These are phyloP conservation scores for Amanita inopinata DNA, from an alignment of 768 basidiomycete genomes.

Conservation along the genomic window DNA sequence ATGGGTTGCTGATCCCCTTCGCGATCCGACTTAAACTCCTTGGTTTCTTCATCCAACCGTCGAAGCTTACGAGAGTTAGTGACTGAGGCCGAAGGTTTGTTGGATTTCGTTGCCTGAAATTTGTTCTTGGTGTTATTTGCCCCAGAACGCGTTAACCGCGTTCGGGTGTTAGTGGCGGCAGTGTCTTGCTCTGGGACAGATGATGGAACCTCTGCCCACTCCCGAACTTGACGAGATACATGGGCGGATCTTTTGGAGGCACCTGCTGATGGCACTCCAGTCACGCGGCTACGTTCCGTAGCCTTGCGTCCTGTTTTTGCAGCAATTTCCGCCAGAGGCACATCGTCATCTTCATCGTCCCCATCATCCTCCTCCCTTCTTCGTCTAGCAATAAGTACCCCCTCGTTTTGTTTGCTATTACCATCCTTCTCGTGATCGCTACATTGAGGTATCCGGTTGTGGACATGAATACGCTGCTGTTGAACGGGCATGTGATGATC, in stretches of 20 bases:
- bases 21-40: constrained; percentile 18
- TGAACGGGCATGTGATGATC: background rate
- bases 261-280: background rate
- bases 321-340: constrained; percentile 29
- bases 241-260: background rate
- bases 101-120: background rate
- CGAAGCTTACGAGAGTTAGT: background rate
- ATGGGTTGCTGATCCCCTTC: background rate
- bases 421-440: constrained; percentile 1
- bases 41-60: constrained; percentile 9
- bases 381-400: constrained; percentile 1
- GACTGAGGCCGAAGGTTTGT: background rate
- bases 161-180: constrained; percentile 11
- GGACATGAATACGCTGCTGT: background rate
- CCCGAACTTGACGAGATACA: constrained; percentile 20
- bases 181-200: constrained; percentile 49
- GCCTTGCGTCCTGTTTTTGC: background rate
- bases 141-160: constrained; percentile 2
- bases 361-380: constrained; percentile 14
- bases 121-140: constrained; percentile 5
- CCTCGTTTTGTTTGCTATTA: too few species aligned
- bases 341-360: constrained; percentile 29
- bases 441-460: background rate
- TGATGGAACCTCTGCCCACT: constrained; percentile 38
- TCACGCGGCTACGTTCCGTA: background rate